Evolutionary conservation across 2,329 filamentous ascomycete species (phyloP).

Genomic region (Sclerotiophoma versabilis): DNA sequence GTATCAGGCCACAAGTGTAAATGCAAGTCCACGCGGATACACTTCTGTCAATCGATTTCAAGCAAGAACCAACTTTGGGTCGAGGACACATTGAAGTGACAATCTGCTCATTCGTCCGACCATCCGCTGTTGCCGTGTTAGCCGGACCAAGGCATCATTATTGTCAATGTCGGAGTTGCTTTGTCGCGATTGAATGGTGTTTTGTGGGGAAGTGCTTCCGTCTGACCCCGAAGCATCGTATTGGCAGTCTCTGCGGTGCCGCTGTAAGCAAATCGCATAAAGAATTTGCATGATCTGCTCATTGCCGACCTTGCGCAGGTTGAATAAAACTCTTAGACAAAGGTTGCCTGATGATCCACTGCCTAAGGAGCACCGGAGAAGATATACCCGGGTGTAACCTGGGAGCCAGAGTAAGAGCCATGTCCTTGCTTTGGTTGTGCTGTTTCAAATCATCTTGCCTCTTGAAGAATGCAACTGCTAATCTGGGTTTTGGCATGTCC

Average conservation of each 20-base stretch:
- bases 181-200: constrained; percentile 9
- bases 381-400: background rate
- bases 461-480: constrained; percentile 2
- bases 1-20: background rate
- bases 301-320: constrained; percentile 4
- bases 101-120: background rate
- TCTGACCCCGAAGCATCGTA: constrained; percentile 4
- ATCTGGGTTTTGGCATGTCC: background rate
- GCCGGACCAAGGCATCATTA: constrained; percentile 8
- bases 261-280: constrained; percentile 7
- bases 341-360: background rate
- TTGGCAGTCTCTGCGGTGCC: constrained; percentile 1
- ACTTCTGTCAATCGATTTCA: background rate
- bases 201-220: constrained; percentile 6
- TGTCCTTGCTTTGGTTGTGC: background rate
- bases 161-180: constrained; percentile 7
- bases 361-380: background rate
- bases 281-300: constrained; percentile 4
- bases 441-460: constrained; percentile 6
- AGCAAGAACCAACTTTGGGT: background rate
- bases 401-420: background rate
- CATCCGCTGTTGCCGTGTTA: constrained; percentile 9
- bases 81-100: background rate
- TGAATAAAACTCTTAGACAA: background rate
- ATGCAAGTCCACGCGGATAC: constrained; percentile 1